Evolutionary conservation across 2,329 filamentous ascomycete species (phyloP), one percentile per base, ranked within the genome.

Genomic region (Diplocarpon rosae): DNA sequence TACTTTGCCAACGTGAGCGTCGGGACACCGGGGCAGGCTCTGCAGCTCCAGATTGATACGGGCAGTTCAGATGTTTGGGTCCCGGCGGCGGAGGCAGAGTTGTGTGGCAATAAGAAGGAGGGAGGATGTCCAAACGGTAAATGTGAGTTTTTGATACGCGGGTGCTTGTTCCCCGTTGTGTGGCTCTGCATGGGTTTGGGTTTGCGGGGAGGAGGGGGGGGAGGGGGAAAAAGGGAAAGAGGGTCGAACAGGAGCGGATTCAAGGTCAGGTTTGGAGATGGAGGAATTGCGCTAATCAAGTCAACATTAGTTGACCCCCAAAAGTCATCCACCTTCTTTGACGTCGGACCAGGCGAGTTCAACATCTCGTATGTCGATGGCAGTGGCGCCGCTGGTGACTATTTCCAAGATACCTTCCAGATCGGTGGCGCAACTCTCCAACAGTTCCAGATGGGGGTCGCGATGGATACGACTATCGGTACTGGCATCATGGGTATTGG

Each of bases 51-150:
- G 42, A 67, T 80, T 50, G 77, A 81, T 60, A 81, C 77, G 2
- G 78, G 77, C 24, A 78, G 73, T 59, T 77, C 72, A 51, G 78
- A 81, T 56, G 70, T 76, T 3, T 81, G 77, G 76, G 64, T 80
- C 5, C 58, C 59, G 13, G 45, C 34, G 63, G 73, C 49, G 60
- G 62, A 35, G 59, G 54, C 46, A 39, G 43, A 5, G 0, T 29
- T 59, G 14, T 60, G 58, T 40, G 47, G 31, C 46, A 12, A 62
- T 69, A 1, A 50, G 16, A 50, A 48, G 30, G 2, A 49, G 48
- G 29, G 62, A 65, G 64, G 70, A 11, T 76, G 72, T 56, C 47
- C 60, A 12, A 66, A 63, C 45, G 60, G 63, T 24, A 65, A 66
- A 7, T 77, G 70, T 74, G 60, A 62, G 69, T 57, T 42, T 40